Evolutionary conservation across 2,329 filamentous ascomycete species (phyloP), one percentile per base, ranked within the genome.

Genomic region (Colletotrichum costaricense): DNA sequence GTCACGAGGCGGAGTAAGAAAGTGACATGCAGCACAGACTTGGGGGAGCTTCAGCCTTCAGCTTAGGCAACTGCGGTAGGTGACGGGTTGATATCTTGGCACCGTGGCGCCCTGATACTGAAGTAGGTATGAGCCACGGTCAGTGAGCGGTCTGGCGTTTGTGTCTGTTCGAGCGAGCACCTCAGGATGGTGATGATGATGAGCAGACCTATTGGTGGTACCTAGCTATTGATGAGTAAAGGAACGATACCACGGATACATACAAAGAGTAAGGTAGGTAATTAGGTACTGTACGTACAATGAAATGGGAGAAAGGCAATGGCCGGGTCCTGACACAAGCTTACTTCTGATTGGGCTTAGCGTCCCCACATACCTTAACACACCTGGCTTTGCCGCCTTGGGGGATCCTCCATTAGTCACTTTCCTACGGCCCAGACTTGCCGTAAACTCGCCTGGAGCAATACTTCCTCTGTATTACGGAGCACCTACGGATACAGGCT

Each of bases 271-370:
- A 35, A 2, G 0, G 28, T 28, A 28, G 7, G 28, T 8, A 8
- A 30, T 30, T 30, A 30, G 30, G 33, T 33, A 33, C 33, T 38
- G 35, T 38, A 38, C 35, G 35, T 42, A 42, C 38, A 42, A 42
- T 16, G 38, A 19, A 42, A 19, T 42, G 38, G 38, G 38, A 42
- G 5, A 42, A 35, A 35, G 33, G 38, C 7, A 42, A 8, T 42
- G 14, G 38, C 69, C 60, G n/a, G 60, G 66, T 55, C 52, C 70
- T 73, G 70, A 73, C 56, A 73, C 67, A 66, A 71, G 71, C 71
- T 70, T 71, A 62, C 67, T 73, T 73, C 60, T 33, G 56, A 73
- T 73, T 33, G 46, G 71, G 62, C 55, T 66, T 73, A 73, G 71
- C 71, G 67, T 71, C 67, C 14, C 71, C 67, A 46, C 56, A n/a